phyloP scores from a whole-genome alignment of 2,329 filamentous ascomycete genomes.

The Dactylonectria estremocensis region DNA sequence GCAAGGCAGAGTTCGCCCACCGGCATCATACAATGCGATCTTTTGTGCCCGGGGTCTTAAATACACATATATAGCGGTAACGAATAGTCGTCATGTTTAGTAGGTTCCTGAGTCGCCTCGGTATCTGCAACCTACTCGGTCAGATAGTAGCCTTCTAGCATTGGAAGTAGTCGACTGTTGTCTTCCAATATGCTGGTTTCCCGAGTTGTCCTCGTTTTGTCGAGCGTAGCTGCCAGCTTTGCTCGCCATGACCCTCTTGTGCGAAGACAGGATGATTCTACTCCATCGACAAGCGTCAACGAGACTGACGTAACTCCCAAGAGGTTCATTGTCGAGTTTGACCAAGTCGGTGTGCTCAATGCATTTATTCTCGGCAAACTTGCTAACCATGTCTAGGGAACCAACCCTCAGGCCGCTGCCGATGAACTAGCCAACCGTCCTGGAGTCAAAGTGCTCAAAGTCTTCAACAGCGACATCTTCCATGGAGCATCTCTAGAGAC shows the following conservation, averaged over 20 bases:
- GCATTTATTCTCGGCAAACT: neutral
- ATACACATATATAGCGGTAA: neutral
- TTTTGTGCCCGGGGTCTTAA: neutral
- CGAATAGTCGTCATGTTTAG: neutral
- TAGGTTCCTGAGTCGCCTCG: neutral
- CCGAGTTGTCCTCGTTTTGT: constrained; percentile 3
- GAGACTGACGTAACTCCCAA: constrained; percentile 4
- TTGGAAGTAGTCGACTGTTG: neutral
- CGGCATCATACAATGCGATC: neutral
- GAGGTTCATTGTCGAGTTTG: constrained; percentile 9
- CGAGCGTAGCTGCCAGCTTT: neutral
- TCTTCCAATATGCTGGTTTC: neutral
- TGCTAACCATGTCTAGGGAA: neutral
- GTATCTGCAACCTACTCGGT: neutral
- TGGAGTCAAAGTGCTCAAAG: constrained; percentile 6
- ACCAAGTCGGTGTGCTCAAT: neutral
- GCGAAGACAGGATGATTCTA: neutral
- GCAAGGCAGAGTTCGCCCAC: neutral
- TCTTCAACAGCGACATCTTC: constrained; percentile 8
- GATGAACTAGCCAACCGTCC: neutral
- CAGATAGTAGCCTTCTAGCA: neutral
- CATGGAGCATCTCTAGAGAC: constrained; percentile 8
- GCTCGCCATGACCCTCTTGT: constrained; percentile 9
- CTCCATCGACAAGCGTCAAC: neutral
- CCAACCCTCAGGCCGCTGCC: neutral